phyloP scores from a whole-genome alignment of 2,329 filamentous ascomycete genomes.

The Fusarium sp. region DNA sequence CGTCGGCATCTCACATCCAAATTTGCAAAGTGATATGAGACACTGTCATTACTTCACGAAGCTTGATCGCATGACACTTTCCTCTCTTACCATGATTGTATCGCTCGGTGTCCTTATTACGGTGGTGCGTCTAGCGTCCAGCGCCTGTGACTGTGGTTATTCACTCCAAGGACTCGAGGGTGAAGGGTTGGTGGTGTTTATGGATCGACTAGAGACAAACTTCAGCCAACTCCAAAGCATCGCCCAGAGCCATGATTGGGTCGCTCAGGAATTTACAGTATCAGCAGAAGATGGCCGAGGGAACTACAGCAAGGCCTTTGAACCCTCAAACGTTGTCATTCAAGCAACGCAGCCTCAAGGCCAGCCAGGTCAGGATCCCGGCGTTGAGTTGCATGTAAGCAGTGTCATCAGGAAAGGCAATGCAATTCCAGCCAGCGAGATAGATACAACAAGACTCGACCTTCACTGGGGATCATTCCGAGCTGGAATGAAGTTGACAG shows the following conservation, averaged over 20 bases:
- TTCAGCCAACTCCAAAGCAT: slow-evolving; percentile 69
- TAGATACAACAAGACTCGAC: slow-evolving; percentile 71
- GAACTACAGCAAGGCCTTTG: slow-evolving; percentile 73
- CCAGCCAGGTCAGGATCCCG: slow-evolving; percentile 57
- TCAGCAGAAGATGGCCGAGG: slow-evolving; percentile 69
- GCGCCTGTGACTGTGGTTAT: slow-evolving; percentile 80
- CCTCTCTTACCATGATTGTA: slow-evolving; percentile 18
- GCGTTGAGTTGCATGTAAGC: slow-evolving; percentile 69
- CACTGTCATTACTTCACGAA: background rate
- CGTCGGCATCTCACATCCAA: background rate
- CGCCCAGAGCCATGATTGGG: slow-evolving; percentile 69
- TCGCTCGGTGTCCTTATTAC: slow-evolving; percentile 2
- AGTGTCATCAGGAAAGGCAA: slow-evolving; percentile 56
- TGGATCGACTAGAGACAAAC: slow-evolving; percentile 77
- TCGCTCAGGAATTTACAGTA: slow-evolving; percentile 74
- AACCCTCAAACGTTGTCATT: slow-evolving; percentile 66
- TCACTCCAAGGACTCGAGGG: slow-evolving; percentile 60
- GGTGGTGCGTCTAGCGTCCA: slow-evolving; percentile 42
- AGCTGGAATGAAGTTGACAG: slow-evolving; percentile 73
- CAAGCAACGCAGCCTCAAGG: slow-evolving; percentile 39
- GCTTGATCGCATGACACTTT: background rate
- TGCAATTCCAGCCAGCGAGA: slow-evolving; percentile 71
- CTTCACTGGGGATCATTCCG: slow-evolving; percentile 78
- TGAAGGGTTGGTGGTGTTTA: slow-evolving; percentile 66
- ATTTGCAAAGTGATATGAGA: background rate